These are phyloP conservation scores for Lodderomyces metapsilosis DNA, from an alignment of 1,139 yeast species.

Conservation along the genomic window DNA sequence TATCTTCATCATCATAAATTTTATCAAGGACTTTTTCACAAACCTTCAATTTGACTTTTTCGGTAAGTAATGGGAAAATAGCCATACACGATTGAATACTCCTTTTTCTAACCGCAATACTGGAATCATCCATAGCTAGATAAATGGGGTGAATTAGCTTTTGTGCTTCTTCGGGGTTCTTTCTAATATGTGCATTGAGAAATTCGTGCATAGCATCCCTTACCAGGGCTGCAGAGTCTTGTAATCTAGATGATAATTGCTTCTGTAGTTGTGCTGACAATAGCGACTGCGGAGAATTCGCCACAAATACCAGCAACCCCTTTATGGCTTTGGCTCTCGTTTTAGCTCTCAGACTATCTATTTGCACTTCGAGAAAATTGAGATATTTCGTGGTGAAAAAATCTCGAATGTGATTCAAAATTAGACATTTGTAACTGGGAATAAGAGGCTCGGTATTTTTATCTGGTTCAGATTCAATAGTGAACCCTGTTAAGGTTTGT, in stretches of 20 bases:
- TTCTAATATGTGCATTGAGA: slow-evolving; percentile 48
- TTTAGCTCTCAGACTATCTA: slow-evolving; percentile 56
- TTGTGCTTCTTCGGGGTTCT: slow-evolving; percentile 43
- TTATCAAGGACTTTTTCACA: slow-evolving; percentile 52
- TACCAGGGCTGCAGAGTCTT: slow-evolving; percentile 67
- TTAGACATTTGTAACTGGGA: background rate
- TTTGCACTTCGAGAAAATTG: slow-evolving; percentile 7
- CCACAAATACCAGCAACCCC: slow-evolving; percentile 44
- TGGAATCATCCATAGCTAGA: slow-evolving; percentile 54
- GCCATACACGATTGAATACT: slow-evolving; percentile 53
- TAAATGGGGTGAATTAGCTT: slow-evolving; percentile 53
- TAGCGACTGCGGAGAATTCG: slow-evolving; percentile 52
- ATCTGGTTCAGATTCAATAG: background rate
- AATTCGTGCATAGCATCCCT: slow-evolving; percentile 76
- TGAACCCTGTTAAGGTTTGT: background rate
- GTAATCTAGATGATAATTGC: slow-evolving; percentile 51
- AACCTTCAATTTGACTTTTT: slow-evolving; percentile 39
- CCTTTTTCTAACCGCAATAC: slow-evolving; percentile 63
- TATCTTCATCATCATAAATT: slow-evolving; percentile 69
- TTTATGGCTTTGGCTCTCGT: slow-evolving; percentile 66
- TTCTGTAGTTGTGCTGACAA: slow-evolving; percentile 49
- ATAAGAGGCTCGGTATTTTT: background rate
- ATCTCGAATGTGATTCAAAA: background rate
- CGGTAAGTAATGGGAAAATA: slow-evolving; percentile 39
- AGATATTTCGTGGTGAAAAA: background rate